Base-by-base conservation (phyloP, 129 eudicot genomes). In the Arctium minus region DNA sequence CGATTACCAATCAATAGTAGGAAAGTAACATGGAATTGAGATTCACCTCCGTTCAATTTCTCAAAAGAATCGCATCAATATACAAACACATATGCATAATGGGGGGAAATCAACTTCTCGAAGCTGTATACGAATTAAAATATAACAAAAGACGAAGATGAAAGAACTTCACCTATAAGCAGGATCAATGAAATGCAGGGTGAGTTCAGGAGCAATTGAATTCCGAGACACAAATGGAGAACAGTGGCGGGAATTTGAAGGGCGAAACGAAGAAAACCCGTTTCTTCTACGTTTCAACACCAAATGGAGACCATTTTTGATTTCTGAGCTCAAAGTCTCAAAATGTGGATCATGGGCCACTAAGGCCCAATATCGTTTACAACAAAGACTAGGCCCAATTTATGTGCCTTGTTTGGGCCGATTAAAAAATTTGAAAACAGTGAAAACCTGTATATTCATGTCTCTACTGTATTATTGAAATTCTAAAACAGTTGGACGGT, bases 211-310 rank as follows among this genome's bases (percentile, higher is more conserved):
- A 39, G 60, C 30, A 22, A 32, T 40, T 60, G 31, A 44, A 7
- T 75, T 68, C 83, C 80, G 69, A 46, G 8, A 32, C 36, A 40
- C 31, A 32, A 35, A 67, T 33, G 36, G 8, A 44, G 42, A 39
- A 62, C 81, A 68, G 32, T 82, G 86, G 86, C 86, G 81, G 86
- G 86, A 82, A 82, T 11, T 75, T 33, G 77, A 46, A n/a, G 33
- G 10, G 68, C 13, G 2, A 65, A 64, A 11, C 69, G 31, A 75
- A 39, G 4, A 69, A 77, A 29, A 8, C 29, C 65, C 31, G 76
- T 18, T 22, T 67, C 42, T 67, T 18, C 5, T 36, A 5, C 75
- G 76, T 78, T 40, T 15, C 35, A 27, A 39, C 29, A 35, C 3
- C 46, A 18, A 37, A 77, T 38, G 72, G 36, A 38, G n/a, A 5